Conservation (phyloP, 495 filamentous ascomycete genomes). For the Darksidea phi region DNA sequence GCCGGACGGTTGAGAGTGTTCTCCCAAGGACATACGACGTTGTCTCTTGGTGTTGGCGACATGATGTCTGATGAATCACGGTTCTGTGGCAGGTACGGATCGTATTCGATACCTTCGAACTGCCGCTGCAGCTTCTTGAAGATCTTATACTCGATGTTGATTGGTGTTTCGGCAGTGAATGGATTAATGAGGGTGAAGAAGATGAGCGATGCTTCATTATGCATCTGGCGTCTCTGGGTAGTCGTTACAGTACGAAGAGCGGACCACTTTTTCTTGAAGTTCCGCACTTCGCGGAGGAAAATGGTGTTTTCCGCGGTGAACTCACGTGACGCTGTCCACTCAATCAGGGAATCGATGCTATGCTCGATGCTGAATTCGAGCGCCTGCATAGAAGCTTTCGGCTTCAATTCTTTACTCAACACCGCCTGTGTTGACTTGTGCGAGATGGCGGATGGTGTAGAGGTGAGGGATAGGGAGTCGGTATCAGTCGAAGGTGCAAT, state of each 20-base stretch:
- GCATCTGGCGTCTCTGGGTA: conserved; percentile 32
- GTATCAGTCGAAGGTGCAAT: conserved; percentile 7
- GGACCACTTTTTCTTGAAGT: conserved; percentile 40
- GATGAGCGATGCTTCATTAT: conserved; percentile 39
- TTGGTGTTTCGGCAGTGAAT: conserved; percentile 39
- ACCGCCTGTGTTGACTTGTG: conserved; percentile 11
- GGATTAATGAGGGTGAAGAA: conserved; percentile 40
- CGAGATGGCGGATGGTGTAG: not conserved
- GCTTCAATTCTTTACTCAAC: conserved; percentile 21
- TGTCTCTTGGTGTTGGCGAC: conserved; percentile 16
- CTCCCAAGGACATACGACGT: conserved; percentile 36
- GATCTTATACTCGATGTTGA: conserved; percentile 42
- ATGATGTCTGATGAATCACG: not conserved
- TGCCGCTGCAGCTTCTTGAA: conserved; percentile 27
- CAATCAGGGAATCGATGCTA: conserved; percentile 39
- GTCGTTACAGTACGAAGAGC: conserved; percentile 20
- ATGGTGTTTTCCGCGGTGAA: conserved; percentile 45
- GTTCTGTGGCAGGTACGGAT: conserved; percentile 18
- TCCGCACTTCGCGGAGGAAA: conserved; percentile 41
- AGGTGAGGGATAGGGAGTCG: not conserved
- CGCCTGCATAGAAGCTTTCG: conserved; percentile 38
- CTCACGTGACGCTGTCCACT: conserved; percentile 36
- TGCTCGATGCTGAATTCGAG: conserved; percentile 37
- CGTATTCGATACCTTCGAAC: conserved; percentile 30
- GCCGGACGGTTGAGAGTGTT: conserved; percentile 20